Base-by-base conservation (phyloP, 2,329 filamentous ascomycete genomes). In the Fusarium sp. region DNA sequence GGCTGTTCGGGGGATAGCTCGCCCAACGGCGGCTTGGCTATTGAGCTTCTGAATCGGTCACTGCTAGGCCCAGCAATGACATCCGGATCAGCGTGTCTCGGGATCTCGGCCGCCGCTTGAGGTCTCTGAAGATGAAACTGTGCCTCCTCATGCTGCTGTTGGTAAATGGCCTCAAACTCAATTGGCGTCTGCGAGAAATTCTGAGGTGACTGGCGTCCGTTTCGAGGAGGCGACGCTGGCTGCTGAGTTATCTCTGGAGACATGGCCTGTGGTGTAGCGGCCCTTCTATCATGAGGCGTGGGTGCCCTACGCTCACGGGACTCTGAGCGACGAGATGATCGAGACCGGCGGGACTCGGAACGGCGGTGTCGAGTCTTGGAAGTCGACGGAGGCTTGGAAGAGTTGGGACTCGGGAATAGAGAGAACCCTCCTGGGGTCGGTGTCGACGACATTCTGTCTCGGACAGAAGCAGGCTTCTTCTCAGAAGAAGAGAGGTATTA, bases 341-440 rank as follows among this genome's bases (percentile, higher is more conserved):
- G 45, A 17, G 47, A 52, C 6, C 50, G 50, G 0, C 78, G 78
- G 14, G 82, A 84, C 64, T 80, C 81, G n/a, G 82, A 84, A n/a
- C 82, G 82, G 43, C 82, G 81, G 60, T 80, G 76, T 63, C 81
- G 81, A n/a, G 85, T 87, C 71, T 86, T 77, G 20, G 73, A 72
- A 3, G 72, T 65, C 22, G 78, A 76, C 56, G 75, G 80, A 8
- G 80, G 78, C 33, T 76, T 81, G n/a, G 82, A 81, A 33, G 79
- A 65, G 73, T 80, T 86, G 25, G 87, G 85, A 73, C 84, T 90
- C 32, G 89, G 88, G 76, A 90, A 90, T 69, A 90, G 85, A 69
- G 89, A 90, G 80, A 90, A 89, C 68, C 87, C 86, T 79, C 85
- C 87, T 25, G 84, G 79, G 65, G 82, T 83, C 65, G 80, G 79